Percentiles rank a stretch among this genome's conserved stretches.
phyloP scores from a whole-genome alignment of 1,284 basidiomycete genomes.

The Rhodofomes roseus region DNA sequence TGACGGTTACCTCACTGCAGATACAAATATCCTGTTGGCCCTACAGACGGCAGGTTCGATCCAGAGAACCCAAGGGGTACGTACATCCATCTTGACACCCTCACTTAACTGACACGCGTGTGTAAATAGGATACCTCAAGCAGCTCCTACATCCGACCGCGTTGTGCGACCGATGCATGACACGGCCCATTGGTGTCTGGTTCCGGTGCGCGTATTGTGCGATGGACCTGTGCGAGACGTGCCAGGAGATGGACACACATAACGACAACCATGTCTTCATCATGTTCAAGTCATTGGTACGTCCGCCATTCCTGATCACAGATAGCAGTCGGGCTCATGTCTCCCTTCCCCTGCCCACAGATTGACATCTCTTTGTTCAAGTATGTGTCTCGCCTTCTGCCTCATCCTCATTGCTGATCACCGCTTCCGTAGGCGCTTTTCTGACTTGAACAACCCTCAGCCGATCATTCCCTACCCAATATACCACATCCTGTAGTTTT shows the following conservation, averaged over 20 bases:
- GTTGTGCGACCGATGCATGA: constrained; percentile 76
- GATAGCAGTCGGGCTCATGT: neutral
- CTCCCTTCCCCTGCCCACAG: neutral
- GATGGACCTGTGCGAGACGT: constrained; percentile 77
- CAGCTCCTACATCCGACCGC: constrained; percentile 63
- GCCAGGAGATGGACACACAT: constrained; percentile 77
- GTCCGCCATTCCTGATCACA: constrained; percentile 14
- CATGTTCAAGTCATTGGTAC: constrained; percentile 78
- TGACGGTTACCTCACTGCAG: constrained; percentile 29
- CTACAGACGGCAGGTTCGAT: constrained; percentile 36
- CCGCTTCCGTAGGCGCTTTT: constrained; percentile 41
- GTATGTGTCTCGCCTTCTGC: constrained; percentile 8
- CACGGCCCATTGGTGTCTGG: constrained; percentile 76
- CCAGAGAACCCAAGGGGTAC: constrained; percentile 57
- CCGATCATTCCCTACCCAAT: constrained; percentile 41
- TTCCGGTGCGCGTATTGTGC: constrained; percentile 85
- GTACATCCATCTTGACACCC: neutral
- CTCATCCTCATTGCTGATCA: constrained; percentile 5
- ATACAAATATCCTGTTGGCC: constrained; percentile 69
- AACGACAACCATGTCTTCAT: constrained; percentile 80
- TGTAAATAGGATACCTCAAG: constrained; percentile 59
- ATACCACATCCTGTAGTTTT: constrained; percentile 9
- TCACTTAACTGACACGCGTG: neutral
- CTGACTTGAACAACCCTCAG: constrained; percentile 54
- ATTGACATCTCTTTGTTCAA: constrained; percentile 22